Evolutionary conservation across 2,329 filamentous ascomycete genomes (phyloP).

Genomic region (Apiospora hydei): DNA sequence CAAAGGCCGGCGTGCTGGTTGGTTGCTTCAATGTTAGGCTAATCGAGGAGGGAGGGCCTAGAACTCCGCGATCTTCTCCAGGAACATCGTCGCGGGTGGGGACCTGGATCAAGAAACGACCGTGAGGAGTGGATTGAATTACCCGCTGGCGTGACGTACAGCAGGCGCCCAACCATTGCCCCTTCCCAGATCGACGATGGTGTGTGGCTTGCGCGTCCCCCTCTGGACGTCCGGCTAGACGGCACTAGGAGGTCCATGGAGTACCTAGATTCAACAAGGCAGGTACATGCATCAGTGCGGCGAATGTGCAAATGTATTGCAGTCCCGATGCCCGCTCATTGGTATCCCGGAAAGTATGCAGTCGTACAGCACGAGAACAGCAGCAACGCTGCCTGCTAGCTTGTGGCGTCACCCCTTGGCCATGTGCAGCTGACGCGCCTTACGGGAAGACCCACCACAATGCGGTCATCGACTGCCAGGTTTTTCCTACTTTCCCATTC

Average conservation of each 20-base stretch:
- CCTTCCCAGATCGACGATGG: constrained; percentile 12
- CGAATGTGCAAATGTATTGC: neutral
- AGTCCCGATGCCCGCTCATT: too few relatives aligned
- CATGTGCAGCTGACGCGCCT: constrained; percentile 12
- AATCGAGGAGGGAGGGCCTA: neutral
- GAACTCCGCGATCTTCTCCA: constrained; percentile 17
- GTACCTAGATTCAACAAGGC: neutral
- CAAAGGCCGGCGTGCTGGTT: neutral
- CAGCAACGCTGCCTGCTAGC: neutral
- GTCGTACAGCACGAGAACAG: neutral
- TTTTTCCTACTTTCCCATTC: constrained; percentile 16
- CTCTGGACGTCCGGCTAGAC: neutral
- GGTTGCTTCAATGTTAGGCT: neutral
- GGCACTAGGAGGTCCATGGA: neutral
- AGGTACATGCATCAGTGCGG: neutral
- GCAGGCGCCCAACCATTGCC: constrained; percentile 3
- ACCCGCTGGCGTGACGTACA: constrained; percentile 18
- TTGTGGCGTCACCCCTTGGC: constrained; percentile 15
- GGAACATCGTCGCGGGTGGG: neutral
- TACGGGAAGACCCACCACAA: constrained; percentile 1
- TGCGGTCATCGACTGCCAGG: constrained; percentile 20
- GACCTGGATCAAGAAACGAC: neutral
- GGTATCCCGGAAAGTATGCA: neutral
- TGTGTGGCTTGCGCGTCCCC: constrained; percentile 17
- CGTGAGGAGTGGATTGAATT: neutral